Conservation (phyloP, 495 filamentous ascomycete species). For the Cercophora scortea region DNA sequence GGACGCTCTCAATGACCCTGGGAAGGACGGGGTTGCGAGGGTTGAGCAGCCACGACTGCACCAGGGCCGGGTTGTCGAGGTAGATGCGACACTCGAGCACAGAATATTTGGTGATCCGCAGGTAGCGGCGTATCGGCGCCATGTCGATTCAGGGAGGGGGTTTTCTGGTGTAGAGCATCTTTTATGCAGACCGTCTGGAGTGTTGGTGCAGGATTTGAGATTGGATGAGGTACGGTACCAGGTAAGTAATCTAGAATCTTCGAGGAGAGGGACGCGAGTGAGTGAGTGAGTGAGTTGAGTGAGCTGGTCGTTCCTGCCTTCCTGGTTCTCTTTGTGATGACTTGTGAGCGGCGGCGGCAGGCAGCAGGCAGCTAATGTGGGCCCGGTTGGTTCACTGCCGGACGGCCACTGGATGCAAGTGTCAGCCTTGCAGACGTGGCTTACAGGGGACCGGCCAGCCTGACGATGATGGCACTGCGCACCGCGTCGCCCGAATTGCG, state of each 20-base stretch:
- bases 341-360: background rate
- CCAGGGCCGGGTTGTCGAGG: constrained; percentile 78
- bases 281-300: no score
- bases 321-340: background rate
- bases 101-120: constrained; percentile 79
- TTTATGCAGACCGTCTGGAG: no score
- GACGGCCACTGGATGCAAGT: background rate
- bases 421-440: constrained; percentile 14
- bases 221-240: no score
- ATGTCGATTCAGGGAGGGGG: constrained; percentile 30
- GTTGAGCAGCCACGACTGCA: constrained; percentile 72
- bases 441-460: constrained; percentile 3
- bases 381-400: no score
- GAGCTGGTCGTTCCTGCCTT: no score
- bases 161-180: no score
- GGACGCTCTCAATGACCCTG: constrained; percentile 72
- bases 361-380: background rate
- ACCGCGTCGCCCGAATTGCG: background rate
- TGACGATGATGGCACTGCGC: no score
- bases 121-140: constrained; percentile 77
- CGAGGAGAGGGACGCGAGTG: no score
- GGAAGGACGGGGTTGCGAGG: constrained; percentile 64
- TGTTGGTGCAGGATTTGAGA: no score
- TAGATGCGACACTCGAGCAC: constrained; percentile 94
- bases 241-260: no score